Evolutionary conservation across 2,329 filamentous ascomycete genomes (phyloP).

Genomic region (Chrysoporthe austroafricana): DNA sequence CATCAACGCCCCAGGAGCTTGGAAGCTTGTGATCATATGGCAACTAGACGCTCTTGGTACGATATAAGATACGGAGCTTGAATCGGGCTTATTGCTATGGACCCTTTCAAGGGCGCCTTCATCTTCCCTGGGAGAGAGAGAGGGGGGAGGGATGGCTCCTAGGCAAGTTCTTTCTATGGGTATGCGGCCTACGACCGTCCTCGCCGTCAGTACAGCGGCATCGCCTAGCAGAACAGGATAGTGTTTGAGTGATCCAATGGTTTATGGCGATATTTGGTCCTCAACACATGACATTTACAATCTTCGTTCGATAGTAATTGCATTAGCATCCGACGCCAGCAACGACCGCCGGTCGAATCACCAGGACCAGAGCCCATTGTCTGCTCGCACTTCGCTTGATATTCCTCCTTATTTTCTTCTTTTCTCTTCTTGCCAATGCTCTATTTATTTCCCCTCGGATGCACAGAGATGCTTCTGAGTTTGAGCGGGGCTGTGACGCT

Average conservation of each 20-base stretch:
- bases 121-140: neutral
- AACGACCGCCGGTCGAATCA: neutral
- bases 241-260: too few relatives aligned
- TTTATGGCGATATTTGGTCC: too few relatives aligned
- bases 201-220: neutral
- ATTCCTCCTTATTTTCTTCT: neutral
- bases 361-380: neutral
- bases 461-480: neutral
- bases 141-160: neutral
- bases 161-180: neutral
- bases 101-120: neutral
- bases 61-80: neutral
- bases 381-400: neutral
- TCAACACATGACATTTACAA: too few relatives aligned
- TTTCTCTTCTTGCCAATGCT: neutral
- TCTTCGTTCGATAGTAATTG: too few relatives aligned
- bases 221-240: neutral
- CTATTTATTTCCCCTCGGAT: neutral
- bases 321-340: too few relatives aligned
- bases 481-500: neutral
- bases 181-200: neutral
- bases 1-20: too few relatives aligned
- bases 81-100: neutral
- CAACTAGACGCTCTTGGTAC: neutral
- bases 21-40: too few relatives aligned